These are phyloP conservation scores for Symbiodinium pilosum DNA, from an alignment of 73 alveolate genomes.

Conservation along the genomic window DNA sequence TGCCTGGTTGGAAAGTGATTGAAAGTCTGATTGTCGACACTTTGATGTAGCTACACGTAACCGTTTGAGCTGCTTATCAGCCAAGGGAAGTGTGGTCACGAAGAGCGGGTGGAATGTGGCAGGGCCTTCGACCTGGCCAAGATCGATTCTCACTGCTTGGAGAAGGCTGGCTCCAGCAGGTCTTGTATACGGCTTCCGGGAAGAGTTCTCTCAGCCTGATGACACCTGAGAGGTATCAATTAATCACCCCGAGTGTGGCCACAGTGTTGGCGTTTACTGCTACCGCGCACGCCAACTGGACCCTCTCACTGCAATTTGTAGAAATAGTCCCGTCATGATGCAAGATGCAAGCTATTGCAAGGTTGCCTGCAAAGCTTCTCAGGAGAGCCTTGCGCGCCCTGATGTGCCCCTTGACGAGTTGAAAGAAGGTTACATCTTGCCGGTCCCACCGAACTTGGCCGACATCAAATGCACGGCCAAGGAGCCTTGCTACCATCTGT, in stretches of 20 bases:
- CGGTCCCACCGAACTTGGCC: background rate
- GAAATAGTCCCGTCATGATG: too few species aligned
- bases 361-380: too few species aligned
- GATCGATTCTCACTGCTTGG: slow-evolving; percentile 41
- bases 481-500: background rate
- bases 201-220: too few species aligned
- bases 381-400: background rate
- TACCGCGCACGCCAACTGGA: slow-evolving; percentile 23
- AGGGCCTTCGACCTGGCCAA: slow-evolving; percentile 64
- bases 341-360: too few species aligned
- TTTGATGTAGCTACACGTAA: background rate
- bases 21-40: background rate
- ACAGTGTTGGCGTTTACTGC: slow-evolving; percentile 8
- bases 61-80: background rate
- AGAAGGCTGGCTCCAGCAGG: background rate
- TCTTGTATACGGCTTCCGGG: too few species aligned
- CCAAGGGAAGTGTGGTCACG: slow-evolving; percentile 47
- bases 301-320: background rate
- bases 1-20: background rate
- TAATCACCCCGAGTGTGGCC: slow-evolving; percentile 52
- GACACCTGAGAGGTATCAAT: slow-evolving; percentile 28
- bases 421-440: background rate
- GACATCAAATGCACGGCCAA: background rate
- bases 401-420: background rate
- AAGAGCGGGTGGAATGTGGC: slow-evolving; percentile 45